Evolutionary conservation across 192 early-diverging fungal species (phyloP).

Genomic region (Backusella psychrophila): DNA sequence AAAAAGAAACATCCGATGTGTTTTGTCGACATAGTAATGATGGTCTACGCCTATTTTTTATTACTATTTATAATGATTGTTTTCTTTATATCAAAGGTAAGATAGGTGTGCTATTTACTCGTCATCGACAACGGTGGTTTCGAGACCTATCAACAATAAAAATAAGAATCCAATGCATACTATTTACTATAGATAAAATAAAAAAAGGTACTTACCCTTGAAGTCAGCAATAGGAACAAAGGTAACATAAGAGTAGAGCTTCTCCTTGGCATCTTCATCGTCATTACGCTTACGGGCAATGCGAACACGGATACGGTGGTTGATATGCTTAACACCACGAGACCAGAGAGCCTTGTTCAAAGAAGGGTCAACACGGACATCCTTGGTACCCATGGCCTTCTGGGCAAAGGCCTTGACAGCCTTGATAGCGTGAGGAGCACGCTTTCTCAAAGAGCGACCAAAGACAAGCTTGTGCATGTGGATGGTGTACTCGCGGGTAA

Average conservation of each 20-base stretch:
- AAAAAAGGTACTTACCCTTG: constrained; percentile 62
- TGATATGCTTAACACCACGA: constrained; percentile 89
- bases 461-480: constrained; percentile 96
- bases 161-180: not conserved
- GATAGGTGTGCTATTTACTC: constrained; percentile 21
- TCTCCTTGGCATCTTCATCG: constrained; percentile 93
- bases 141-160: constrained; percentile 14
- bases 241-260: constrained; percentile 95
- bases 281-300: constrained; percentile 97
- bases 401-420: constrained; percentile 87
- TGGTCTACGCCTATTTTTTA: not conserved
- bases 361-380: constrained; percentile 93
- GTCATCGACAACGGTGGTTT: constrained; percentile 38
- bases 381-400: constrained; percentile 92
- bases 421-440: constrained; percentile 94
- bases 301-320: constrained; percentile 94
- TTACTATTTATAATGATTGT: not conserved
- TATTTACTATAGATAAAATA: not conserved
- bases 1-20: not conserved
- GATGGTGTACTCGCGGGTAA: constrained; percentile 99
- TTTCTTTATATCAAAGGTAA: not conserved
- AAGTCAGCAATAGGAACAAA: constrained; percentile 83
- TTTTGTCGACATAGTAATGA: not conserved
- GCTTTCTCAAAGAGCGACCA: constrained; percentile 89
- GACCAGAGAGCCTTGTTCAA: constrained; percentile 97